Evolutionary conservation across 306 rosid species (phyloP).

Genomic region (Luffa aegyptiaca): DNA sequence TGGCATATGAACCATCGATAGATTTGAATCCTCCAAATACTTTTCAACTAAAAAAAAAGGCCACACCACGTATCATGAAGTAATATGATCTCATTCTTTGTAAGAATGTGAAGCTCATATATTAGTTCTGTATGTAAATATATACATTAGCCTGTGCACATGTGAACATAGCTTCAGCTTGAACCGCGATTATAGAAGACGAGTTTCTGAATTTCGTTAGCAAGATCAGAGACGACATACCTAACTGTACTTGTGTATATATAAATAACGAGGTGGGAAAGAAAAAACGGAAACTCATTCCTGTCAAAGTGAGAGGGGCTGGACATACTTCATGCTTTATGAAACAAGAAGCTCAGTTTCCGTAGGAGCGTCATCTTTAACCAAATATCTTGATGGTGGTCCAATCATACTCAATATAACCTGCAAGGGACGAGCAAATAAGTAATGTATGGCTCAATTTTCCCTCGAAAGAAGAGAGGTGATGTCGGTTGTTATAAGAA

Average conservation of each 20-base stretch:
- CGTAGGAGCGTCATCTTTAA: neutral
- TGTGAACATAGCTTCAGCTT: neutral
- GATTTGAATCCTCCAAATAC: too few species aligned
- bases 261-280: neutral
- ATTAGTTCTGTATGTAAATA: neutral
- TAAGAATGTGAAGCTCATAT: neutral
- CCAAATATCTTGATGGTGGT: conserved; percentile 40
- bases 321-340: neutral
- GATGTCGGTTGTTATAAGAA: neutral
- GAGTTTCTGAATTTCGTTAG: neutral
- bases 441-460: neutral
- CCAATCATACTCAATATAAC: conserved; percentile 79
- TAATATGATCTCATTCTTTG: neutral
- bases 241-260: neutral
- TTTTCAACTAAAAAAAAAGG: too few species aligned
- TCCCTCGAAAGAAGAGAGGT: neutral
- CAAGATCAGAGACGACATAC: neutral
- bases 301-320: neutral
- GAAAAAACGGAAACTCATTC: neutral
- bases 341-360: conserved; percentile 12
- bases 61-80: neutral
- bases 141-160: neutral
- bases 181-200: neutral
- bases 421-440: conserved; percentile 25
- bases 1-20: too few species aligned